Evolutionary conservation across 2,329 filamentous ascomycete genomes (phyloP), one percentile per base, ranked within the genome.

Genomic region (Colletotrichum euphorbiae): DNA sequence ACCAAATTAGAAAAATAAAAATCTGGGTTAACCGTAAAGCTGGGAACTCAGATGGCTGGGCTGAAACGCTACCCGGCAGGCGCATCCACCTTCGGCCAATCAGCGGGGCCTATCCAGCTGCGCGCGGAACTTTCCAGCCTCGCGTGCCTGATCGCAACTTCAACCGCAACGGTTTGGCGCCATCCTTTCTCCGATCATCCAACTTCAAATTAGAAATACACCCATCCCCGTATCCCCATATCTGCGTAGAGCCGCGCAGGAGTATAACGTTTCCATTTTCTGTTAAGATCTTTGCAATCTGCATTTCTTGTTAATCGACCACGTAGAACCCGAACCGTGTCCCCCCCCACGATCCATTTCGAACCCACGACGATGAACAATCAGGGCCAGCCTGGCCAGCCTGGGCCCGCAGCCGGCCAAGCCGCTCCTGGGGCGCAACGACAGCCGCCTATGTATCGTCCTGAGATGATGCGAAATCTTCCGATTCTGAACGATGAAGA

Each of bases 401-500:
- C 60, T n/a, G 50, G 50, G 19, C 46, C 69, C 19, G 42, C 40
- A 28, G 65, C 58, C 42, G 67, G 62, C n/a, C 67, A 64, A 43
- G 43, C 71, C 73, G 72, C 71, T 63, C 54, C 75, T 73, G 51
- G 72, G 72, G 66, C 67, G 67, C 67, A 70, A 24, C 75, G 74
- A 8, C 75, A 73, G 9, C 73, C 76, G 2, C 79, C 80, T 1
- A 82, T 87, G 77, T 86, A 85, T 38, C 80, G 82, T 38, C 85
- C 87, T 0, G 81, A 83, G 40, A 82, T 84, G 59, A 88, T 89
- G 75, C 81, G 83, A 38, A 80, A 70, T 6, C 79, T 89, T 3
- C 79, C 79, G 2, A 81, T 83, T 43, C 79, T 91, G 3, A 84
- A 79, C 28, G 80, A 84, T 1, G 82, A 85, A 1, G 89, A 91